phyloP scores from a whole-genome alignment of 2,329 filamentous ascomycete genomes.

The Colletotrichum sublineola region DNA sequence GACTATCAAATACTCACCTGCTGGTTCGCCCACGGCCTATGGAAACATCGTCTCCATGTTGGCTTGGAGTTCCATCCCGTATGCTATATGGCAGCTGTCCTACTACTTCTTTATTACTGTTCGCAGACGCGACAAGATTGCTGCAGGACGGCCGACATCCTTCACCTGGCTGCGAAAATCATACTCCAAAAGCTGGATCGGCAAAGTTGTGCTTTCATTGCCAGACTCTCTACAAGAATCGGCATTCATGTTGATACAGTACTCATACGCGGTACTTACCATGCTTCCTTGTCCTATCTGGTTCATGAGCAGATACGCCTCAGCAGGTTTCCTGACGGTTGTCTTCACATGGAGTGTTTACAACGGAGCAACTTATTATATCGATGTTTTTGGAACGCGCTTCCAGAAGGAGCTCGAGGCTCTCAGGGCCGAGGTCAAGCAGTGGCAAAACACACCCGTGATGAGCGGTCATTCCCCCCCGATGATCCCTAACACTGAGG shows the following conservation, averaged over 20 bases:
- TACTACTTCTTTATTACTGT: conserved; percentile 98
- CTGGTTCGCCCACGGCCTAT: conserved; percentile 84
- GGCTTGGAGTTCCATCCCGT: conserved; percentile 92
- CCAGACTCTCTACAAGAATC: conserved; percentile 84
- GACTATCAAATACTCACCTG: conserved; percentile 77
- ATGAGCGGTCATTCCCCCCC: conserved; percentile 55
- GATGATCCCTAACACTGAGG: conserved; percentile 52
- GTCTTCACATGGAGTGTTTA: conserved; percentile 97
- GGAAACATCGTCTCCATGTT: conserved; percentile 86
- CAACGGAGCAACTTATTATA: conserved; percentile 97
- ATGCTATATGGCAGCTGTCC: conserved; percentile 89
- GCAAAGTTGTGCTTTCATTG: conserved; percentile 83
- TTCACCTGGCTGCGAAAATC: conserved; percentile 97
- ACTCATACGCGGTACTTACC: conserved; percentile 88
- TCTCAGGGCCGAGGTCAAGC: conserved; percentile 88
- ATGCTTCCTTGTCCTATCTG: conserved; percentile 96
- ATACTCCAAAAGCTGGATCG: conserved; percentile 91
- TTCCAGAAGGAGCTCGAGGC: conserved; percentile 97
- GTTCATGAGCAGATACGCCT: conserved; percentile 91
- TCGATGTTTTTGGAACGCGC: conserved; percentile 95
- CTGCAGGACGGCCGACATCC: conserved; percentile 92
- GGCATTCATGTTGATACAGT: conserved; percentile 97
- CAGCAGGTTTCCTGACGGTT: conserved; percentile 78
- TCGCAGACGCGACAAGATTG: conserved; percentile 94
- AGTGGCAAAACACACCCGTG: conserved; percentile 80